phyloP scores from a whole-genome alignment of 192 early-diverging fungal genomes.

The Helicostylum pulchrum region DNA sequence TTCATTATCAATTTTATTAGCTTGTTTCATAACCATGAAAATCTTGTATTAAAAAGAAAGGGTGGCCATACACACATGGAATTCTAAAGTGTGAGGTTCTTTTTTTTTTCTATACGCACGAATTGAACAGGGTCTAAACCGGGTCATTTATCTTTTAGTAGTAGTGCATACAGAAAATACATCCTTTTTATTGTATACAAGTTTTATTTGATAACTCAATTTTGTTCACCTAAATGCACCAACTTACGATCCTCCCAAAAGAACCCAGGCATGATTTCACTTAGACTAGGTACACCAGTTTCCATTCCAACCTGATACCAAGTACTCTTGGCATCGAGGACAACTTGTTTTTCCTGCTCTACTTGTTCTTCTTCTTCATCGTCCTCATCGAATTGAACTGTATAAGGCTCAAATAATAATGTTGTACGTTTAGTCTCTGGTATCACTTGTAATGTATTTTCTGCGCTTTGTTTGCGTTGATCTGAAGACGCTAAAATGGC shows the following conservation, averaged over 20 bases:
- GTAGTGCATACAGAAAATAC: too few relatives aligned
- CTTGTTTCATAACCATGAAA: too few relatives aligned
- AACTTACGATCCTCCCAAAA: slow-evolving; percentile 3
- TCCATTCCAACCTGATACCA: slow-evolving; percentile 25
- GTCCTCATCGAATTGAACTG: not conserved
- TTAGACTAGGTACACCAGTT: slow-evolving; percentile 6
- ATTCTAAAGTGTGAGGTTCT: too few relatives aligned
- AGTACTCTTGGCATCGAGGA: not conserved
- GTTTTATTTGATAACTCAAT: not conserved
- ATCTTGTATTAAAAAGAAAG: too few relatives aligned
- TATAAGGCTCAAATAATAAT: not conserved
- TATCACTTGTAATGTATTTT: not conserved
- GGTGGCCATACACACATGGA: too few relatives aligned
- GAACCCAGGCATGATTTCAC: slow-evolving; percentile 5
- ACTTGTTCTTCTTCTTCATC: not conserved
- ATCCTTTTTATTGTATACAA: not conserved
- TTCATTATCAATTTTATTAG: too few relatives aligned
- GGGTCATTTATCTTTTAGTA: too few relatives aligned
- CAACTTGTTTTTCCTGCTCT: too few relatives aligned
- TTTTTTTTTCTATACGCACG: too few relatives aligned
- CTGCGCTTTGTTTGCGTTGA: not conserved
- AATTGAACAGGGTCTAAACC: too few relatives aligned
- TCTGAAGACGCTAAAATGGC: not conserved
- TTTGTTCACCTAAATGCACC: not conserved
- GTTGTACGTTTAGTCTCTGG: not conserved